A percentile compares a stretch with the other conserved stretches of the same genome.
Evolutionary conservation across 306 rosid species (phyloP).

Genomic region (Glycyrrhiza uralensis): DNA sequence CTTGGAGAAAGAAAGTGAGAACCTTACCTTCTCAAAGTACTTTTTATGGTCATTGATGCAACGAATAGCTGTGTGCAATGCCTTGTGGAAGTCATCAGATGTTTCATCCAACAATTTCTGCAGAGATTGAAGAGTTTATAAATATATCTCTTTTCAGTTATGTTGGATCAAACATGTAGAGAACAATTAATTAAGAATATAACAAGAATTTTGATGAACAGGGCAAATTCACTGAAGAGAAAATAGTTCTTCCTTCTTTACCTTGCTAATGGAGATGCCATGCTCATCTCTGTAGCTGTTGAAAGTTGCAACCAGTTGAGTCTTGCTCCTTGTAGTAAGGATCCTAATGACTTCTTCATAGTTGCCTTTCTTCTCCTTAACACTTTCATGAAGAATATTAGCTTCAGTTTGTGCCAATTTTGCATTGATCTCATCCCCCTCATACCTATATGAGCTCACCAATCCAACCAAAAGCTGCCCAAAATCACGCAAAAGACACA

Average conservation of each 20-base stretch:
- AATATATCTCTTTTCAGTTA: neutral
- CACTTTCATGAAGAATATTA: slow-evolving; percentile 51
- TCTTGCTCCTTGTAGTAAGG: slow-evolving; percentile 72
- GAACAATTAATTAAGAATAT: neutral
- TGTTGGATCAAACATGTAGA: neutral
- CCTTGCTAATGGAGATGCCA: slow-evolving; percentile 69
- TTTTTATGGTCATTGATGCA: slow-evolving; percentile 70
- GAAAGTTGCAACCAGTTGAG: slow-evolving; percentile 70
- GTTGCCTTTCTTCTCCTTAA: slow-evolving; percentile 49
- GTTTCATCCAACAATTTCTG: slow-evolving; percentile 58
- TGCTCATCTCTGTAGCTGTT: slow-evolving; percentile 68
- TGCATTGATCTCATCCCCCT: slow-evolving; percentile 43
- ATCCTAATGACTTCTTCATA: slow-evolving; percentile 70
- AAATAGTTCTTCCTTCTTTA: neutral
- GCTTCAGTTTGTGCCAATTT: slow-evolving; percentile 58
- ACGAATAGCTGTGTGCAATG: slow-evolving; percentile 55
- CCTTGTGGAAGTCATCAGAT: slow-evolving; percentile 47
- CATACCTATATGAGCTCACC: slow-evolving; percentile 52
- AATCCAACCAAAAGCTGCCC: slow-evolving; percentile 64
- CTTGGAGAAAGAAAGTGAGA: neutral
- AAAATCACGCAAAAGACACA: neutral
- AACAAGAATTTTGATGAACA: neutral
- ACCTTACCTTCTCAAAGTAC: slow-evolving; percentile 79
- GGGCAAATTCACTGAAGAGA: neutral
- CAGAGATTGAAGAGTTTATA: neutral